phyloP scores from a whole-genome alignment of 768 basidiomycete genomes.

The Podaxis sp. region DNA sequence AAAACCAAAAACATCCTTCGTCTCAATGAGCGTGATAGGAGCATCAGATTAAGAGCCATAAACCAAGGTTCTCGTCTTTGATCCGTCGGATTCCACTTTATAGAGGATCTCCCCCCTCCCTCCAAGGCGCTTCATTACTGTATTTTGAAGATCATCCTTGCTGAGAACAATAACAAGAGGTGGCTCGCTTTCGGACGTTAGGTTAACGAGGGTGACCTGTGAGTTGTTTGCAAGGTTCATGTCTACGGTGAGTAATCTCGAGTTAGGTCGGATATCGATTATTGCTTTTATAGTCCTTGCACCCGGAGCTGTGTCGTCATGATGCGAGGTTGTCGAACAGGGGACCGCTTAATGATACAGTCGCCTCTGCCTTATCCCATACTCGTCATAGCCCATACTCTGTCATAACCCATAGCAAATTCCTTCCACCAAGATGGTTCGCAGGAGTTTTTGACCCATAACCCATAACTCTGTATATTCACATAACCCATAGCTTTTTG shows the following conservation, averaged over 20 bases:
- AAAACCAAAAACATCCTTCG: neutral
- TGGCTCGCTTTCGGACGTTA: neutral
- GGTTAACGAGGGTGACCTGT: constrained; percentile 5
- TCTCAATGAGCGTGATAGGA: neutral
- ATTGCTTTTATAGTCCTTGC: no score
- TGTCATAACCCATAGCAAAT: no score
- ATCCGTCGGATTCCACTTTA: constrained; percentile 2
- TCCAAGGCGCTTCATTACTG: neutral
- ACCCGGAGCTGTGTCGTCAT: no score
- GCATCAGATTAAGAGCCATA: neutral
- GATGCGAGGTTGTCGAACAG: no score
- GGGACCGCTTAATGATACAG: no score
- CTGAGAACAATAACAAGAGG: neutral
- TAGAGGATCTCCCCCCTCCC: neutral
- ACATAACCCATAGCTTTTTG: no score
- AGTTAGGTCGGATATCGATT: no score
- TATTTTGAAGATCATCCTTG: neutral
- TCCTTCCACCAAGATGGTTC: no score
- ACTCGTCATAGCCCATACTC: no score
- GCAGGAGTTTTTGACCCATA: no score
- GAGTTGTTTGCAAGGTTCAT: constrained; percentile 9
- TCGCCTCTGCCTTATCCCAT: no score
- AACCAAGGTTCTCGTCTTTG: neutral
- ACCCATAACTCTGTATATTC: no score
- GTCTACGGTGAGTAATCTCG: neutral